Conservation (phyloP, 23 red algal species). For the Gracilaria domingensis region DNA sequence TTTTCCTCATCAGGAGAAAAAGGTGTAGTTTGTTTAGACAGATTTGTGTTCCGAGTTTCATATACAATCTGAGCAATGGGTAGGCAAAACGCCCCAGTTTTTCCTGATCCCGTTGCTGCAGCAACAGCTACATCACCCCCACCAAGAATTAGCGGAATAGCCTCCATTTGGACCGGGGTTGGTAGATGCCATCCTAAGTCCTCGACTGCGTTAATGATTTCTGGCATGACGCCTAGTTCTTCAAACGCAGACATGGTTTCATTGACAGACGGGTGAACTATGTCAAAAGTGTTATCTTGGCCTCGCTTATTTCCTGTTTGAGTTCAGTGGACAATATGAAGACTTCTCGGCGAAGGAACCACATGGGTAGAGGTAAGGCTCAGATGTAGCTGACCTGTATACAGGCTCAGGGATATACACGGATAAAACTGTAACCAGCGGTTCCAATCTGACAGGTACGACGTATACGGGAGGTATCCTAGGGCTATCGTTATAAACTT, state of each 20-base stretch:
- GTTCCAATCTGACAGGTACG: no score
- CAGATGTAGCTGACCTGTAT: background rate
- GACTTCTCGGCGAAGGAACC: background rate
- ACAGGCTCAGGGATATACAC: no score
- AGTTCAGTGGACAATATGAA: background rate
- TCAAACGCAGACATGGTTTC: conserved; percentile 86
- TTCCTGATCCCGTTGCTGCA: conserved; percentile 96
- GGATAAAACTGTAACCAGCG: no score
- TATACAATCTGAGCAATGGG: conserved; percentile 91
- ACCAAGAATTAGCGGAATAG: conserved; percentile 88
- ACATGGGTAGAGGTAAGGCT: background rate
- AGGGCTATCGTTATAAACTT: no score
- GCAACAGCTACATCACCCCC: conserved; percentile 92
- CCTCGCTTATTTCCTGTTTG: background rate
- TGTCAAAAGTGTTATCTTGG: background rate
- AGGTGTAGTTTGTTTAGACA: background rate
- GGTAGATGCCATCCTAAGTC: conserved; percentile 81
- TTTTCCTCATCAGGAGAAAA: conserved; percentile 7
- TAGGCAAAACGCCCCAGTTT: conserved; percentile 96
- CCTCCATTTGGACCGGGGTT: conserved; percentile 86
- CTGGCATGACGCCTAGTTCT: conserved; percentile 92
- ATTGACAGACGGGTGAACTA: background rate
- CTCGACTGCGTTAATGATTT: conserved; percentile 74
- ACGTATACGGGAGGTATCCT: no score
- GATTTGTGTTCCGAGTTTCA: conserved; percentile 65